Base-by-base conservation (phyloP, 495 filamentous ascomycete genomes). In the Hypoxylon trugodes region DNA sequence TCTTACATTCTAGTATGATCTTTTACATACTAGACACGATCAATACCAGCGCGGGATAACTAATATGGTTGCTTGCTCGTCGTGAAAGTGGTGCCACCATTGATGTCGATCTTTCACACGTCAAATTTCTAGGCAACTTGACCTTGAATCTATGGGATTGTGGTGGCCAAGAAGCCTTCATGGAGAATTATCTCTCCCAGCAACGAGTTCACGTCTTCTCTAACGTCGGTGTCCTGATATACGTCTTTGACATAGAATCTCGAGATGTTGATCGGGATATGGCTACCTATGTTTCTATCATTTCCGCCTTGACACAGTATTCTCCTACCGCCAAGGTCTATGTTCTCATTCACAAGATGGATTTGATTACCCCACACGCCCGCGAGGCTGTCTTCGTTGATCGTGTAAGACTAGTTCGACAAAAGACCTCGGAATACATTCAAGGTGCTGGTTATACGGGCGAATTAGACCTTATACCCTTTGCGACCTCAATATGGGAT, bases 121-220 rank as follows among this genome's bases (percentile, higher is more conserved):
- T 98, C 77, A 94, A 96, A 75, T 98, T 98, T 77, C 88, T 98
- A 74, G 95, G 95, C 22, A 98, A 97, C 71, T 82, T 98, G 41
- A 96, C 93, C 26, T 82, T 98, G 55, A 98, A 98, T 76, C 85
- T 98, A 10, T 98, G 95, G 95, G 95, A 98, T 76, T 98, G 95
- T 73, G 95, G 95, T 76, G 96, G 94, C 46, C 95, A 98, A 84
- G 96, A 97, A 73, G 93, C 93, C 18, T 98, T 98, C 76, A 96
- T 96, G 83, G 95, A 97, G 75, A 96, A 93, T 69, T 98, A 97
- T 76, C 90, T 98, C 52, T 88, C 89, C 9, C 89, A 92, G 50
- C 95, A 98, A 77, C 92, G 93, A 35, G 85, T 90, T 54, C 94
- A 97, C 79, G 94, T 98, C 76, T 98, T 98, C 82, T 89, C 87